Conservation (phyloP, 768 basidiomycete species). For the Mycena kentingensis region DNA sequence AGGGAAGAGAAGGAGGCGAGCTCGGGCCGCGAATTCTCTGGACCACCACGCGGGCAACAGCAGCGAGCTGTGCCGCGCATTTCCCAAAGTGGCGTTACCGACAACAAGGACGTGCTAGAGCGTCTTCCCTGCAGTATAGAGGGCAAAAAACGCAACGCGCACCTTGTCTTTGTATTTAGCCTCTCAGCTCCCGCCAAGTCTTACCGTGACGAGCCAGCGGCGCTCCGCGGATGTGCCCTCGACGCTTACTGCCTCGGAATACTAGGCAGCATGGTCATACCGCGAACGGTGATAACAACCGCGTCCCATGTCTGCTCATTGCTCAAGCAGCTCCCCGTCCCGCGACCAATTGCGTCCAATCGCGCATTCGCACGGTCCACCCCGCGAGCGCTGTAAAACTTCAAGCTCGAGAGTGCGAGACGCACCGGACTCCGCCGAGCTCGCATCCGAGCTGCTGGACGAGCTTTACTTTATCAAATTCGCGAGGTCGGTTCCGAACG, state of each 20-base stretch:
- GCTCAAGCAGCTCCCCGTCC: slow-evolving; percentile 28
- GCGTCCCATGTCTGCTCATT: slow-evolving; percentile 53
- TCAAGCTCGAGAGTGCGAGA: neutral
- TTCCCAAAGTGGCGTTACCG: slow-evolving; percentile 39
- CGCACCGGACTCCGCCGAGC: slow-evolving; percentile 35
- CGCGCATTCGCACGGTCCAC: slow-evolving; percentile 42
- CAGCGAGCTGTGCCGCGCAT: slow-evolving; percentile 33
- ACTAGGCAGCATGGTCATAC: slow-evolving; percentile 49
- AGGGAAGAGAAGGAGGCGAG: slow-evolving; percentile 33
- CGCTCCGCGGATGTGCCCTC: slow-evolving; percentile 35
- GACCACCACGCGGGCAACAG: slow-evolving; percentile 25
- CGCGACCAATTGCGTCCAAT: slow-evolving; percentile 42
- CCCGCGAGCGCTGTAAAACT: slow-evolving; percentile 24
- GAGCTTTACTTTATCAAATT: slow-evolving; percentile 29
- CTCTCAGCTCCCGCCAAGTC: slow-evolving; percentile 41
- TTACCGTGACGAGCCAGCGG: slow-evolving; percentile 45
- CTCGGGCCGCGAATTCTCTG: slow-evolving; percentile 31
- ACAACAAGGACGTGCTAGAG: slow-evolving; percentile 27
- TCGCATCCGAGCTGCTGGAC: slow-evolving; percentile 35
- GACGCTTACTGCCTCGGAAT: slow-evolving; percentile 45
- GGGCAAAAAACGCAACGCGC: neutral
- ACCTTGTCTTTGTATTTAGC: slow-evolving; percentile 40
- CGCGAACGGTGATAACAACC: slow-evolving; percentile 48
- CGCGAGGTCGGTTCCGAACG: slow-evolving; percentile 32
- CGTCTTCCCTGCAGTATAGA: too few relatives aligned